These are phyloP conservation scores for Colletotrichum simmondsii DNA, from an alignment of 2,329 filamentous ascomycete genomes.

Conservation along the genomic window DNA sequence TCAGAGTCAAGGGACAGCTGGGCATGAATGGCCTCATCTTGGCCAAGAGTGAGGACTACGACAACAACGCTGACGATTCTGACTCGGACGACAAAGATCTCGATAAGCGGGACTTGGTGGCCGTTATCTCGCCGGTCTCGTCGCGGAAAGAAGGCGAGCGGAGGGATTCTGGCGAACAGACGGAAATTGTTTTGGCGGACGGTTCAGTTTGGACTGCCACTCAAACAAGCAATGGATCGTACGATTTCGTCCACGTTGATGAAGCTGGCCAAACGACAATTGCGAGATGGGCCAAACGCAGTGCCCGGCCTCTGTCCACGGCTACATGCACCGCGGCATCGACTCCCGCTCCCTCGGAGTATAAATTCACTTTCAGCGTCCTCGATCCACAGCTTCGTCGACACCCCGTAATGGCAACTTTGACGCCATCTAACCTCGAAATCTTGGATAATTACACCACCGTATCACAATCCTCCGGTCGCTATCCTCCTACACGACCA, in stretches of 20 bases:
- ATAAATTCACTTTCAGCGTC: conserved; percentile 80
- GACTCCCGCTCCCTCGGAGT: conserved; percentile 48
- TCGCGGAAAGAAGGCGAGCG: conserved; percentile 58
- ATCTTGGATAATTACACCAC: conserved; percentile 76
- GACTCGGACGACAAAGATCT: conserved; percentile 62
- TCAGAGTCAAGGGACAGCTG: conserved; percentile 71
- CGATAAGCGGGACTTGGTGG: conserved; percentile 67
- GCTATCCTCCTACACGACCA: conserved; percentile 57
- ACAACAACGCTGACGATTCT: conserved; percentile 49
- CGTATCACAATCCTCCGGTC: conserved; percentile 60
- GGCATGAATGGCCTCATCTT: conserved; percentile 77
- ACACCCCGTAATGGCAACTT: conserved; percentile 79
- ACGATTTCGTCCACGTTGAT: conserved; percentile 73
- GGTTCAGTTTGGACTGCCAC: conserved; percentile 68
- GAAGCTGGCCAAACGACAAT: conserved; percentile 67
- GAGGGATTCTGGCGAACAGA: conserved; percentile 59
- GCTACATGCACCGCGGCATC: conserved; percentile 35
- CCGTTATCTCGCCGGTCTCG: conserved; percentile 70
- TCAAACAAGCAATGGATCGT: conserved; percentile 65
- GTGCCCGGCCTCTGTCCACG: conserved; percentile 38
- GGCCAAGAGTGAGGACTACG: conserved; percentile 77
- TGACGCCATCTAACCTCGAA: conserved; percentile 73
- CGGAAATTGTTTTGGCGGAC: conserved; percentile 75
- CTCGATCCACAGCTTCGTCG: conserved; percentile 75
- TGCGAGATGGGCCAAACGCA: conserved; percentile 75